Evolutionary conservation across 1,139 yeast species (phyloP), one percentile per base, ranked within the genome.

Genomic region (Kurtzmaniella quercitrusa): DNA sequence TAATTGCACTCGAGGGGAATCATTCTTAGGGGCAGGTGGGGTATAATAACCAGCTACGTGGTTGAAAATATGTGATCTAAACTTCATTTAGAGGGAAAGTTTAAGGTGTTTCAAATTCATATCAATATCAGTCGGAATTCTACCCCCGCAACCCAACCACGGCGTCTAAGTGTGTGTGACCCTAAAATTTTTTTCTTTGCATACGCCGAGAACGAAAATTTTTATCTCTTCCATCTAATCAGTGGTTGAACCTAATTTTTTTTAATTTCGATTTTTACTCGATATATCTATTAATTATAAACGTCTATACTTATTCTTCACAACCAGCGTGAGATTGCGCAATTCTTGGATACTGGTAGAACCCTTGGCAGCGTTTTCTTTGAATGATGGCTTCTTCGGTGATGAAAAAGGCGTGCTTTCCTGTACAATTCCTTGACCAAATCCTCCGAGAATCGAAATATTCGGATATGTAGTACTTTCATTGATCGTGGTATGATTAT

Each of bases 401-500:
- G 74, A 62, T 17, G 54, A 58, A 33, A 56, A 56, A 3, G 74
- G 73, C 0, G 74, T 68, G 41, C 75, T 70, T 43, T 68, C 75
- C 45, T 66, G 71, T 3, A 66, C 52, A 2, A 70, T 63, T 5
- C 72, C 74, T 34, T 55, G 59, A 2, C 74, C 76, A 50, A 68
- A 65, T n/a, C 65, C 69, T 11, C 64, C 58, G 36, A 65, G 54
- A 16, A 57, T 58, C 15, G 67, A 63, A 19, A 51, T 55, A 49
- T 59, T 61, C 12, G 23, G 32, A 45, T 49, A 57, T 41, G 49
- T 45, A 11, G 63, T 54, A 7, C 66, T 54, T 38, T 53, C 47
- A 44, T 59, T 55, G 2, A 57, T 32, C 4, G 16, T 12, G 26
- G 37, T 2, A 16, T 9, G 15, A 16, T 30, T 14, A 16, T 30